Evolutionary conservation across 129 eudicot species (phyloP).

Genomic region (Oenanthe sinensis): DNA sequence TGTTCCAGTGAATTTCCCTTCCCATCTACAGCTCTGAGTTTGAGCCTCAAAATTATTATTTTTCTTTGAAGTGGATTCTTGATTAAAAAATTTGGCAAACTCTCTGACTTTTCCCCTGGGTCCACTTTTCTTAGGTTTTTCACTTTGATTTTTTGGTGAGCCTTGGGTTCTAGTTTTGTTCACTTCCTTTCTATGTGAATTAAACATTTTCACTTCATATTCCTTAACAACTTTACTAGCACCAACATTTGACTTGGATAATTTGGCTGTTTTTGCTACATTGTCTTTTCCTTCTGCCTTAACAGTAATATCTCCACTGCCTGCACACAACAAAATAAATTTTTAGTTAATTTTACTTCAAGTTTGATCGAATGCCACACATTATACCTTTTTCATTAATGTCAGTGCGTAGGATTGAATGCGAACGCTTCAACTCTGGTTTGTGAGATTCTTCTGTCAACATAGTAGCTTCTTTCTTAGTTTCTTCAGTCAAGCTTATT

Average conservation of each 20-base stretch:
- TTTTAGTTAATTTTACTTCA: background rate
- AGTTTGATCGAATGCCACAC: too few species aligned
- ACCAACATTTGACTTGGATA: slow-evolving; percentile 9
- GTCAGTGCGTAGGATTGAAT: slow-evolving; percentile 24
- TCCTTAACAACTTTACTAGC: slow-evolving; percentile 23
- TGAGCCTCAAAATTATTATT: slow-evolving; percentile 15
- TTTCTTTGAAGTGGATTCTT: slow-evolving; percentile 38
- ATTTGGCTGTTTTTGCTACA: slow-evolving; percentile 12
- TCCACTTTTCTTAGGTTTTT: slow-evolving; percentile 22
- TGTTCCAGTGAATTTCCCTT: slow-evolving; percentile 10
- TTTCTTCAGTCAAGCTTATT: slow-evolving; percentile 15
- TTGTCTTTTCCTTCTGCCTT: slow-evolving; percentile 29
- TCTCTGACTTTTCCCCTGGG: slow-evolving; percentile 73
- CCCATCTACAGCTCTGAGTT: slow-evolving; percentile 64
- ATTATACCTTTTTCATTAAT: slow-evolving; percentile 36
- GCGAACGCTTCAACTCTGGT: slow-evolving; percentile 29
- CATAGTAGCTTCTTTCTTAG: slow-evolving; percentile 23
- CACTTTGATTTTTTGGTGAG: slow-evolving; percentile 31
- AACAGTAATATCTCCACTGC: slow-evolving; percentile 22
- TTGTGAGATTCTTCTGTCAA: slow-evolving; percentile 19
- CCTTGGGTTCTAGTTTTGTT: slow-evolving; percentile 20
- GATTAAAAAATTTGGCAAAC: slow-evolving; percentile 53
- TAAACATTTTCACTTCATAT: slow-evolving; percentile 21
- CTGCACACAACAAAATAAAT: slow-evolving; percentile 23
- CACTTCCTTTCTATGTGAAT: slow-evolving; percentile 21